Evolutionary conservation across 2,329 filamentous ascomycete genomes (phyloP).

Genomic region (Alternaria ethzedia): DNA sequence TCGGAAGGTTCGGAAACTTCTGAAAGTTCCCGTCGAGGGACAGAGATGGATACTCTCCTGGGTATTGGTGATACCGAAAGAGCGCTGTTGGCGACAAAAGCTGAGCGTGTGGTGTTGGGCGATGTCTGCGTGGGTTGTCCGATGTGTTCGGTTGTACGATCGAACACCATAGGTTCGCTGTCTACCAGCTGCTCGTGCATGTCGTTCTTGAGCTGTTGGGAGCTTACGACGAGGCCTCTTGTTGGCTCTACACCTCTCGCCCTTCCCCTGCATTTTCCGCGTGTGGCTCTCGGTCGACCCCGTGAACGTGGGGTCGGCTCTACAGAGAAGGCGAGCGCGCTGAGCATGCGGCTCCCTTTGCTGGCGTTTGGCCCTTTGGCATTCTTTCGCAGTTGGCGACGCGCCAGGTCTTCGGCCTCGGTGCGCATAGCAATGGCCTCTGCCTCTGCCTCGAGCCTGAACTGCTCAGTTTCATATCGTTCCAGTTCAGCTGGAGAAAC

Average conservation of each 20-base stretch:
- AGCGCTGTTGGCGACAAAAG: slow-evolving; percentile 42
- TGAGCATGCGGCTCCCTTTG: slow-evolving; percentile 18
- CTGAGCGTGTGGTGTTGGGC: slow-evolving; percentile 32
- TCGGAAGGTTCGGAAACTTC: slow-evolving; percentile 11
- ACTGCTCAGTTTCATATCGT: slow-evolving; percentile 42
- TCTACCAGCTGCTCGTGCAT: slow-evolving; percentile 1
- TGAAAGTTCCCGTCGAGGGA: slow-evolving; percentile 1
- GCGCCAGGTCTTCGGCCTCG: slow-evolving; percentile 29
- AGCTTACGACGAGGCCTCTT: not conserved
- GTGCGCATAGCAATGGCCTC: slow-evolving; percentile 25
- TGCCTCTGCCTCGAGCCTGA: slow-evolving; percentile 34
- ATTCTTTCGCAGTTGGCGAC: slow-evolving; percentile 32
- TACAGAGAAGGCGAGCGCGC: slow-evolving; percentile 9
- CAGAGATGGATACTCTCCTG: slow-evolving; percentile 3
- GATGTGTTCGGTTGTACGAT: slow-evolving; percentile 20
- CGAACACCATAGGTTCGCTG: slow-evolving; percentile 3
- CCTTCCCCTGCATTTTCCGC: slow-evolving; percentile 18
- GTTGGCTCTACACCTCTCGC: not conserved
- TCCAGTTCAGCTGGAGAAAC: slow-evolving; percentile 40
- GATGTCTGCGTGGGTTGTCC: slow-evolving; percentile 16
- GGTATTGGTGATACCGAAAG: slow-evolving; percentile 28
- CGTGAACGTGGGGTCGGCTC: slow-evolving; percentile 13
- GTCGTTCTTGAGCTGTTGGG: slow-evolving; percentile 1
- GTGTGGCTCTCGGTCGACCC: slow-evolving; percentile 13
- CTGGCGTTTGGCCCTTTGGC: slow-evolving; percentile 17